Base-by-base conservation (phyloP, 179 eudicot species). In the Pouteria campechiana region DNA sequence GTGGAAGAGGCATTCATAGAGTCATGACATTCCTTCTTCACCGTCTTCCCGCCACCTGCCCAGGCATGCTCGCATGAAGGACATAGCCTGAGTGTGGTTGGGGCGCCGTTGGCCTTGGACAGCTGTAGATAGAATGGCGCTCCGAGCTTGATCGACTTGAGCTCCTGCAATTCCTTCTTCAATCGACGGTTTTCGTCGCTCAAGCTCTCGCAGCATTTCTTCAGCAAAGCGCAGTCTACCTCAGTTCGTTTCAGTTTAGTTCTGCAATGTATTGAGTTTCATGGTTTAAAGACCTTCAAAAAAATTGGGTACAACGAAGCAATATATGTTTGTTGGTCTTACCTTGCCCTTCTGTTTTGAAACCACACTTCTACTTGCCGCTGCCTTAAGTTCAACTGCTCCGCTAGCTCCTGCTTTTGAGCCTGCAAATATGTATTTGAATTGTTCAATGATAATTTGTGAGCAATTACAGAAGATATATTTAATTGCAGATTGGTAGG, bases 331-430 rank as follows among this genome's bases (percentile, higher is more conserved):
- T 5, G 32, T 5, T 31, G 13, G 5, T 12, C 5, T 19, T 31
- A 59, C 71, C 71, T 65, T 36, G 71, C 71, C 44, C 71, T 47
- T 32, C 71, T 35, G 38, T 65, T 65, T 32, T 65, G 71, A 20
- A 65, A 65, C 71, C 71, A 65, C 37, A 65, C 71, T 58, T 65
- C 71, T 2, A 65, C 60, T 58, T 65, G 71, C 11, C 71, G 40
- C 7, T 60, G 65, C 41, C 33, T 54, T 6, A 65, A 54, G 28
- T 53, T 65, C 44, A 65, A 48, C 34, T 33, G 53, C 14, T 31
- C 47, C n/a, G 71, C 71, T 30, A 65, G 61, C 13, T 45, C 43
- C 23, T 52, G 55, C 42, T 54, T 65, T 48, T 58, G 71, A 34
- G 19, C 42, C 70, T 64, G 64, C 32, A 40, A 23, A 15, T 20